Evolutionary conservation across 257 asterid genomes (phyloP).

Genomic region (Nicotiana paniculata): DNA sequence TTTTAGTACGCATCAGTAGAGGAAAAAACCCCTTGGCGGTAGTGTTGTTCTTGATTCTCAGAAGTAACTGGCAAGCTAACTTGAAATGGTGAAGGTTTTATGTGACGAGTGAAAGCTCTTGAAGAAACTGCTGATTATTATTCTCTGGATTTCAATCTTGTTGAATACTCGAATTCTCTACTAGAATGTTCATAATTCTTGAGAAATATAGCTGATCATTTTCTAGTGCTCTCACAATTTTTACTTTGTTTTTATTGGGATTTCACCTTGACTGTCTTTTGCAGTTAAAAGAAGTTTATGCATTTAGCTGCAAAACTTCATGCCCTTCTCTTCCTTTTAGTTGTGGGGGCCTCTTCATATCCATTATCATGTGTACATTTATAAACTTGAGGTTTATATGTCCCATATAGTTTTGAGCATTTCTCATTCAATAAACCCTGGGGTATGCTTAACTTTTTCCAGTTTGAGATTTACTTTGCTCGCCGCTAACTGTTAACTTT

Average conservation of each 20-base stretch:
- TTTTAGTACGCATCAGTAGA: background rate
- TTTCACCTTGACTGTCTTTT: background rate
- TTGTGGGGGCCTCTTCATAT: background rate
- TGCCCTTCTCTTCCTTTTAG: background rate
- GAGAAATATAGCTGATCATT: background rate
- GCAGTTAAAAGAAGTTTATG: background rate
- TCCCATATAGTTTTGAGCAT: background rate
- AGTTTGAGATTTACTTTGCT: background rate
- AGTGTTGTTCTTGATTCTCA: background rate
- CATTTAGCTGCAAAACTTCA: background rate
- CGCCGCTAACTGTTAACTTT: background rate
- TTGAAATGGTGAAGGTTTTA: background rate
- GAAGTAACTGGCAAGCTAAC: background rate
- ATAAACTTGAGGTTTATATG: background rate
- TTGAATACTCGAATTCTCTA: background rate
- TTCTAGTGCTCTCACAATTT: background rate
- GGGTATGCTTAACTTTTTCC: background rate
- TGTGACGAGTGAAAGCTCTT: background rate
- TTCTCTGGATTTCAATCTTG: background rate
- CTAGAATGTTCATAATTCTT: background rate
- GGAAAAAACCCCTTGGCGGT: background rate
- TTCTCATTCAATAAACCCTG: background rate
- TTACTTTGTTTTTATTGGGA: background rate
- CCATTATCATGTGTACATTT: background rate
- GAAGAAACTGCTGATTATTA: background rate